These are phyloP conservation scores for Marchantia polymorpha DNA, from an alignment of 225 moss, liverwort and hornwort genomes.

Conservation along the genomic window DNA sequence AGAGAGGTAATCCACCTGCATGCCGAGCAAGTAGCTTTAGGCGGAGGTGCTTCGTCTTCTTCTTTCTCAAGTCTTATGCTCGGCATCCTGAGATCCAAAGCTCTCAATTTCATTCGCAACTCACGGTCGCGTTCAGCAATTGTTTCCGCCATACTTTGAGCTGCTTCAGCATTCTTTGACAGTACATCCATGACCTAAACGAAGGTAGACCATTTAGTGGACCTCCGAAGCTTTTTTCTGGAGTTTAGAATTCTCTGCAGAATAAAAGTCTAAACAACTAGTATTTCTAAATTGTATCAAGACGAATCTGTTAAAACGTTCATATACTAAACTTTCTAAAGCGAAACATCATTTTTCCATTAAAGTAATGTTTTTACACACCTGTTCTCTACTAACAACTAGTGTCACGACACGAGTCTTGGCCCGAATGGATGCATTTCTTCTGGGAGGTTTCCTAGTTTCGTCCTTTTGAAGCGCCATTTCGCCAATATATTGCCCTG, in stretches of 20 bases:
- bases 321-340: too few species aligned
- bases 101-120: slow-evolving; percentile 37
- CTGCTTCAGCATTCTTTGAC: slow-evolving; percentile 47
- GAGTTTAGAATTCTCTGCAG: neutral
- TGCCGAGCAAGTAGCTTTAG: slow-evolving; percentile 12
- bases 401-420: slow-evolving; percentile 46
- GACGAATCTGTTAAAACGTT: too few species aligned
- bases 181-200: slow-evolving; percentile 42
- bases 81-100: slow-evolving; percentile 38
- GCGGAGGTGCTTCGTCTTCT: slow-evolving; percentile 15
- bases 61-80: slow-evolving; percentile 21
- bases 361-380: neutral
- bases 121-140: slow-evolving; percentile 44
- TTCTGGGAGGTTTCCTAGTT: slow-evolving; percentile 28
- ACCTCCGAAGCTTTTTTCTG: neutral
- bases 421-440: slow-evolving; percentile 52
- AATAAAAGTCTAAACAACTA: neutral
- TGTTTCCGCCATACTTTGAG: slow-evolving; percentile 38
- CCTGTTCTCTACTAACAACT: slow-evolving; percentile 49
- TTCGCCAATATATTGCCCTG: slow-evolving; percentile 51
- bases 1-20: slow-evolving; percentile 15
- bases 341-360: neutral
- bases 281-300: too few species aligned
- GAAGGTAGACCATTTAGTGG: neutral
- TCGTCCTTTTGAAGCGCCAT: slow-evolving; percentile 39